Evolutionary conservation across 441 rosid genomes (phyloP).

Genomic region (Melianthus villosus): DNA sequence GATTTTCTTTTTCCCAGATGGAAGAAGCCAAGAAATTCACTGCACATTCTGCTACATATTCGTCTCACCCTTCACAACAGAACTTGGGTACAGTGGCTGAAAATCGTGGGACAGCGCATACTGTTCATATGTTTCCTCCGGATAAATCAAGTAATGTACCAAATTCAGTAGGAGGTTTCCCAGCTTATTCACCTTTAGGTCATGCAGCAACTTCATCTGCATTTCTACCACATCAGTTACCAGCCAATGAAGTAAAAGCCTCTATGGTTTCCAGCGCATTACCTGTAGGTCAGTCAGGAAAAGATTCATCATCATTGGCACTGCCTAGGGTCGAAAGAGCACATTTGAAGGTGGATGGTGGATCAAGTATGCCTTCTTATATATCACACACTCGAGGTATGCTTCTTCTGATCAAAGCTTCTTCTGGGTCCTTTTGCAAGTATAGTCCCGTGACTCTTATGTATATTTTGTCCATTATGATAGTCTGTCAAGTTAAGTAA

Average conservation of each 20-base stretch:
- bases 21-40: conserved; percentile 47
- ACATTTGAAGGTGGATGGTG: conserved; percentile 30
- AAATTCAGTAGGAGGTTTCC: conserved; percentile 25
- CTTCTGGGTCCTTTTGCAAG: not conserved
- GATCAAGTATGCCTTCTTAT: conserved; percentile 26
- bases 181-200: conserved; percentile 15
- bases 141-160: conserved; percentile 27
- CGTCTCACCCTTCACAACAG: conserved; percentile 33
- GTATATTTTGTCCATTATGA: no score
- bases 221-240: conserved; percentile 21
- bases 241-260: conserved; percentile 24
- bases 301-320: conserved; percentile 27
- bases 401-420: conserved; percentile 3
- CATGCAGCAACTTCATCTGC: conserved; percentile 24
- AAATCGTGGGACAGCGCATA: conserved; percentile 23
- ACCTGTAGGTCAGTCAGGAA: conserved; percentile 25
- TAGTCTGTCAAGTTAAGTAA: no score
- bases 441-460: not conserved
- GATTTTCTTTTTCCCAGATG: conserved; percentile 35
- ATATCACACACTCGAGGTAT: conserved; percentile 34
- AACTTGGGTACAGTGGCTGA: conserved; percentile 22
- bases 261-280: conserved; percentile 20
- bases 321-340: conserved; percentile 31
- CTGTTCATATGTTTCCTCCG: conserved; percentile 18
- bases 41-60: conserved; percentile 24